A percentile compares a stretch with the other conserved stretches of the same genome.
phyloP scores from a whole-genome alignment of 805 yeast species.

The Candida chilensis region DNA sequence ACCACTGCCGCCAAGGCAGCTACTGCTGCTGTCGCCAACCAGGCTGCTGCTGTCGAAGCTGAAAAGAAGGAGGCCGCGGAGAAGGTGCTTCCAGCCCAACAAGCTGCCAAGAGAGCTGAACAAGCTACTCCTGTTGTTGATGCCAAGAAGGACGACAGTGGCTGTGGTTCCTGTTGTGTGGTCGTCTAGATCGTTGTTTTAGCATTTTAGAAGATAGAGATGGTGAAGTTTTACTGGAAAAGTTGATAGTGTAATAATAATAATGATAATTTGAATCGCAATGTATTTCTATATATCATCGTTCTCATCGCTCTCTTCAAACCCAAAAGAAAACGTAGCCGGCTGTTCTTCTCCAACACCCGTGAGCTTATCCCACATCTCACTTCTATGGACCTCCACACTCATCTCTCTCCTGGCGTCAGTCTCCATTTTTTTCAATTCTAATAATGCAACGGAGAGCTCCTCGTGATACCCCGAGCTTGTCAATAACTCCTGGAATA shows the following conservation, averaged over 20 bases:
- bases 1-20: conserved; percentile 3
- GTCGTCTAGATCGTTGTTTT: too few species aligned
- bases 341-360: conserved; percentile 3
- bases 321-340: conserved; percentile 22
- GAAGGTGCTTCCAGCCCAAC: conserved; percentile 3
- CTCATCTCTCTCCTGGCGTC: conserved; percentile 11
- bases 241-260: too few species aligned
- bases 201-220: too few species aligned
- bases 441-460: conserved; percentile 19
- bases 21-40: conserved; percentile 5
- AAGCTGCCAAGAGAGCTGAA: conserved; percentile 8
- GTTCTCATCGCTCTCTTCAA: conserved; percentile 15
- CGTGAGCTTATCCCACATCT: conserved; percentile 44
- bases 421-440: conserved; percentile 21
- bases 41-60: conserved; percentile 3
- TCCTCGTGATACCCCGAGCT: conserved; percentile 23
- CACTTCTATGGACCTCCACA: conserved; percentile 25
- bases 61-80: conserved; percentile 4
- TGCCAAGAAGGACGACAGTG: conserved; percentile 11
- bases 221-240: too few species aligned
- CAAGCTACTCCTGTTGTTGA: conserved; percentile 6
- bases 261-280: too few species aligned
- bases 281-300: too few species aligned
- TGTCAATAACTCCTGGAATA: conserved; percentile 43
- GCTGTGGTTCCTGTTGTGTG: conserved; percentile 14